Percentiles rank a stretch among this genome's conserved stretches.
Evolutionary conservation across 805 yeast genomes (phyloP).

Genomic region (Isabelozyma rhagii): DNA sequence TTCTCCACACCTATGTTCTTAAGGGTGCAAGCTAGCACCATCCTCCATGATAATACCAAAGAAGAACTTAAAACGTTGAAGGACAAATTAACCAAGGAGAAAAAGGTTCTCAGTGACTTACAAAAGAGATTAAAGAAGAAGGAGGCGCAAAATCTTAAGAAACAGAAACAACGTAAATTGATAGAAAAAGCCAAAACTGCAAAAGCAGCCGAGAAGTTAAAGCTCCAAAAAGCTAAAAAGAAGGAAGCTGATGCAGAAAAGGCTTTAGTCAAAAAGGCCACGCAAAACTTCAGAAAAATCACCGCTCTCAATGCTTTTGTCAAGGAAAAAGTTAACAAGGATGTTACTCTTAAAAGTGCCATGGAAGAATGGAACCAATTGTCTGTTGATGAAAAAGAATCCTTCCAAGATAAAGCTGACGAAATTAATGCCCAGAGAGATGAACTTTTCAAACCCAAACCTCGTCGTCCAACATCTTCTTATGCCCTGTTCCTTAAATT

Average conservation of each 20-base stretch:
- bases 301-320: constrained; percentile 20
- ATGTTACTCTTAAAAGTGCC: constrained; percentile 10
- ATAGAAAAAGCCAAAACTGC: constrained; percentile 11
- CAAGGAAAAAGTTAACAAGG: constrained; percentile 14
- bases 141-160: neutral
- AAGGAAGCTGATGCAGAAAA: constrained; percentile 11
- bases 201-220: constrained; percentile 10
- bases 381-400: constrained; percentile 25
- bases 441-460: constrained; percentile 27
- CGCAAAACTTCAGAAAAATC: constrained; percentile 19
- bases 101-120: constrained; percentile 2
- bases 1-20: no score
- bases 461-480: constrained; percentile 27
- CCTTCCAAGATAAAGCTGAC: constrained; percentile 21
- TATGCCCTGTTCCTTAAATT: constrained; percentile 30
- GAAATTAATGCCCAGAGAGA: constrained; percentile 22
- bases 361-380: constrained; percentile 24
- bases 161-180: constrained; percentile 14
- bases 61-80: constrained; percentile 14
- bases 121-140: constrained; percentile 5
- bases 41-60: constrained; percentile 6
- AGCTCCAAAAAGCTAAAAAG: neutral
- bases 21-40: no score
- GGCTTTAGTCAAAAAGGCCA: constrained; percentile 15
- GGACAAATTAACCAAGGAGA: constrained; percentile 14